A percentile compares a stretch with the other conserved stretches of the same genome.
Evolutionary conservation across 768 basidiomycete species (phyloP).

Genomic region (Lactifluus pinguis): DNA sequence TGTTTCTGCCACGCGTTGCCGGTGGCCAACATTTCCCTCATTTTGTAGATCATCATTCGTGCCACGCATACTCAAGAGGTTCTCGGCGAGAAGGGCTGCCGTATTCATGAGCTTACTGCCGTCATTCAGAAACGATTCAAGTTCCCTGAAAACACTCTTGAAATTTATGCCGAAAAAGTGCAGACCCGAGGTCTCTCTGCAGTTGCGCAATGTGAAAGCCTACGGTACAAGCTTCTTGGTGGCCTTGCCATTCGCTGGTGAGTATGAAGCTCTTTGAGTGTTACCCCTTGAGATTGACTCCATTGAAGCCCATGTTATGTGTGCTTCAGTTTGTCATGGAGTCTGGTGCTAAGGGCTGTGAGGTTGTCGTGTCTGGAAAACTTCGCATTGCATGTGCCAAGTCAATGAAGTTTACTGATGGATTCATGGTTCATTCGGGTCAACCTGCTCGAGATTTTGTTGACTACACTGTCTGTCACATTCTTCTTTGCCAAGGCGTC

Average conservation of each 20-base stretch:
- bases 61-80: constrained; percentile 99
- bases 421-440: constrained; percentile 99
- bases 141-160: constrained; percentile 97
- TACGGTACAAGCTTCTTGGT: constrained; percentile 98
- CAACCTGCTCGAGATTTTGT: constrained; percentile 96
- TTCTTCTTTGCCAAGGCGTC: constrained; percentile 96
- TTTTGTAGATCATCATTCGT: constrained; percentile 88
- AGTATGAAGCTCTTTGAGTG: constrained; percentile 24
- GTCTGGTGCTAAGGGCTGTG: constrained; percentile 98
- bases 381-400: constrained; percentile 99
- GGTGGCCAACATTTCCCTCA: constrained; percentile 5
- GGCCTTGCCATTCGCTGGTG: constrained; percentile 98
- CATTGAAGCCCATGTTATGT: constrained; percentile 82
- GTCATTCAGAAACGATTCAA: constrained; percentile 99
- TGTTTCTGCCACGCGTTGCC: not conserved
- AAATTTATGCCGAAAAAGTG: constrained; percentile 99
- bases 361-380: constrained; percentile 99
- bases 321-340: constrained; percentile 99
- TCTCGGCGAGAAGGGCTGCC: constrained; percentile 97
- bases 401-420: constrained; percentile 99
- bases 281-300: not conserved
- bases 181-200: constrained; percentile 97
- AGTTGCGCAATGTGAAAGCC: constrained; percentile 95
- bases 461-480: constrained; percentile 95
- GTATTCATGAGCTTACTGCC: constrained; percentile 96